These are phyloP conservation scores for Pholiota conissans DNA, from an alignment of 768 basidiomycete genomes.

Conservation along the genomic window DNA sequence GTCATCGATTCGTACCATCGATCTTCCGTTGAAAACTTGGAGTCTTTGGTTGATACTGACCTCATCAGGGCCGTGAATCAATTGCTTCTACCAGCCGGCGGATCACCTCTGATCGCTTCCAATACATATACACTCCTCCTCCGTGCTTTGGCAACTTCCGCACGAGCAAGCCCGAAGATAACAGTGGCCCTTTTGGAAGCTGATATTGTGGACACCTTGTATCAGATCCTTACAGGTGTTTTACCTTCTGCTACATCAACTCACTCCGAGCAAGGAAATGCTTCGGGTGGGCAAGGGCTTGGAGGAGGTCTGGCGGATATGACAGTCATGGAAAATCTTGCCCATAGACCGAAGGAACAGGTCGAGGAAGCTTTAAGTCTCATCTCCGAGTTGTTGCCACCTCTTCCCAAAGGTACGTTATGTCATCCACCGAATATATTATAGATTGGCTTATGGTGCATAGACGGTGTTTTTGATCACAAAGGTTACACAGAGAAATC, in stretches of 20 bases:
- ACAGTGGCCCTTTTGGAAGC: slow-evolving; percentile 86
- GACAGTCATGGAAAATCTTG: slow-evolving; percentile 97
- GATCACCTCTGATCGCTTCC: slow-evolving; percentile 80
- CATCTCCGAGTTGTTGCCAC: slow-evolving; percentile 89
- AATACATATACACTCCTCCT: slow-evolving; percentile 89
- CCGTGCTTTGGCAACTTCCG: slow-evolving; percentile 84
- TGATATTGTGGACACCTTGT: slow-evolving; percentile 88
- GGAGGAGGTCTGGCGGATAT: slow-evolving; percentile 92
- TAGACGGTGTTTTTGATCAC: slow-evolving; percentile 95
- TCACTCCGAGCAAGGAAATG: slow-evolving; percentile 59
- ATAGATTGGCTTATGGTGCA: slow-evolving; percentile 2
- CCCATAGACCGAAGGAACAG: slow-evolving; percentile 95
- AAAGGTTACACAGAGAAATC: slow-evolving; percentile 89
- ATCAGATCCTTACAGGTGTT: slow-evolving; percentile 95
- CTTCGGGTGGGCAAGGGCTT: slow-evolving; percentile 68
- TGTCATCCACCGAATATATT: too few relatives aligned
- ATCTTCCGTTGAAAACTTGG: slow-evolving; percentile 80
- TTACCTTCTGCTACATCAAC: slow-evolving; percentile 66
- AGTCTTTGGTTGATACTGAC: slow-evolving; percentile 77
- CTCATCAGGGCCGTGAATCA: slow-evolving; percentile 83
- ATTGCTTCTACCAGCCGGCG: slow-evolving; percentile 82
- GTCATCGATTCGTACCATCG: slow-evolving; percentile 92
- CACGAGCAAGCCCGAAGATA: slow-evolving; percentile 85
- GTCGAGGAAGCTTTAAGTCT: slow-evolving; percentile 92
- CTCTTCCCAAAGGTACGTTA: slow-evolving; percentile 80